Evolutionary conservation across 345 rosid species (phyloP).

Genomic region (Populus simonii): DNA sequence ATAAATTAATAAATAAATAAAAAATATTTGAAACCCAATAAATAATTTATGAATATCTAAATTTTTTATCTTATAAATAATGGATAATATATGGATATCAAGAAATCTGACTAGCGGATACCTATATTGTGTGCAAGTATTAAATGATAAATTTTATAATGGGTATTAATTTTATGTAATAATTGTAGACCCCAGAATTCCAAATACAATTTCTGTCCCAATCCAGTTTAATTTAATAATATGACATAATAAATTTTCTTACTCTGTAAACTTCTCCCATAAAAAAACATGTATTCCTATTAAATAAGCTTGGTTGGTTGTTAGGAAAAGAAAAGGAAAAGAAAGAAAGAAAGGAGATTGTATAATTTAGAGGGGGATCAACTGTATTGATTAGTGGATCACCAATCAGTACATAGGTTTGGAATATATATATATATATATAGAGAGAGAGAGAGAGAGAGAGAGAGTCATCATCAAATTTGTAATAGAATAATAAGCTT

Average conservation of each 20-base stretch:
- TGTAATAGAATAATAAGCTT: slow-evolving; percentile 5
- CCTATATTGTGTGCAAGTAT: background rate
- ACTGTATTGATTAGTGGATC: slow-evolving; percentile 4
- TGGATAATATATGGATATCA: too few relatives aligned
- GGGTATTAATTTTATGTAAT: background rate
- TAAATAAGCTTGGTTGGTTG: background rate
- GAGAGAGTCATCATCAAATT: slow-evolving; percentile 22
- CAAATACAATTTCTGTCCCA: background rate
- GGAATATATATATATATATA: background rate
- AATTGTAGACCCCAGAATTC: background rate
- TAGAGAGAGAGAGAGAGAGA: too few relatives aligned
- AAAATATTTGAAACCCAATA: too few relatives aligned
- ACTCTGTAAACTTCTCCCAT: background rate
- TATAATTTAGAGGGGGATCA: background rate
- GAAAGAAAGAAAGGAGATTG: background rate
- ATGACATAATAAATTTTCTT: background rate
- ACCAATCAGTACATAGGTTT: slow-evolving; percentile 19
- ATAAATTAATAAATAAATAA: too few relatives aligned
- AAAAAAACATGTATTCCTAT: background rate
- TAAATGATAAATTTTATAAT: background rate
- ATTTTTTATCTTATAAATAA: too few relatives aligned
- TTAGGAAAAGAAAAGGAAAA: background rate
- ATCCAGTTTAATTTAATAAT: background rate
- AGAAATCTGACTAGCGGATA: too few relatives aligned
- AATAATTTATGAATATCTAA: too few relatives aligned